phyloP scores from a whole-genome alignment of 352 stramenopile species.

The Pythium aquatile region DNA sequence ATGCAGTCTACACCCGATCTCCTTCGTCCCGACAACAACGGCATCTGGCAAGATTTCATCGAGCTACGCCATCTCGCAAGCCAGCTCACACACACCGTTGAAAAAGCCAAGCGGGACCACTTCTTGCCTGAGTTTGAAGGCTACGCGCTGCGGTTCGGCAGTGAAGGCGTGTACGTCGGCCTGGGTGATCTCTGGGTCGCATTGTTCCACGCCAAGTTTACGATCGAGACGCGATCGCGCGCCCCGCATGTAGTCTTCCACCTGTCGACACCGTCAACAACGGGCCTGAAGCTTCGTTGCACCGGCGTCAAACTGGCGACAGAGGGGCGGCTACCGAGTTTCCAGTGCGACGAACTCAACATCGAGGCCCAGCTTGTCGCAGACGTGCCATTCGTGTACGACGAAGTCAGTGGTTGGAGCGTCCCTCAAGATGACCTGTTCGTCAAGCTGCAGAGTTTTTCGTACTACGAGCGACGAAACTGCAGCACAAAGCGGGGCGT shows the following conservation, averaged over 20 bases:
- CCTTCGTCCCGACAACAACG: constrained; percentile 46
- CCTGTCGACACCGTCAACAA: constrained; percentile 50
- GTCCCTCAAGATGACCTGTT: constrained; percentile 56
- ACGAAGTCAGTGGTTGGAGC: constrained; percentile 58
- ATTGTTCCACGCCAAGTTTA: constrained; percentile 73
- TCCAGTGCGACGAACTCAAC: constrained; percentile 78
- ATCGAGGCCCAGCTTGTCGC: constrained; percentile 69
- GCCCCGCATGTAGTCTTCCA: constrained; percentile 67
- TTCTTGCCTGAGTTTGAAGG: constrained; percentile 61
- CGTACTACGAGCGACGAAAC: constrained; percentile 66
- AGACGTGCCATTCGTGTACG: constrained; percentile 61
- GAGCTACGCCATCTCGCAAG: constrained; percentile 62
- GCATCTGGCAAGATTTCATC: constrained; percentile 62
- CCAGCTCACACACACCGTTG: constrained; percentile 56
- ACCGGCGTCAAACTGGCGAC: constrained; percentile 69
- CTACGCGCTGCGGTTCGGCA: constrained; percentile 65
- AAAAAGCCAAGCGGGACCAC: constrained; percentile 66
- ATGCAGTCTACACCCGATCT: constrained; percentile 45
- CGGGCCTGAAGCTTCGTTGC: constrained; percentile 57
- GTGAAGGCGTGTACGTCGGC: constrained; percentile 68
- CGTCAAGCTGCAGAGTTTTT: constrained; percentile 65
- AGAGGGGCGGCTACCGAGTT: constrained; percentile 61
- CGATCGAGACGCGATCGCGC: constrained; percentile 54
- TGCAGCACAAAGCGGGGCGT: constrained; percentile 56
- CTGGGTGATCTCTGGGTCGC: constrained; percentile 70